Percentiles rank a stretch among this genome's conserved stretches.
These are phyloP conservation scores for Coemansia sp. DNA, from an alignment of 371 early-diverging fungal species.

Conservation along the genomic window DNA sequence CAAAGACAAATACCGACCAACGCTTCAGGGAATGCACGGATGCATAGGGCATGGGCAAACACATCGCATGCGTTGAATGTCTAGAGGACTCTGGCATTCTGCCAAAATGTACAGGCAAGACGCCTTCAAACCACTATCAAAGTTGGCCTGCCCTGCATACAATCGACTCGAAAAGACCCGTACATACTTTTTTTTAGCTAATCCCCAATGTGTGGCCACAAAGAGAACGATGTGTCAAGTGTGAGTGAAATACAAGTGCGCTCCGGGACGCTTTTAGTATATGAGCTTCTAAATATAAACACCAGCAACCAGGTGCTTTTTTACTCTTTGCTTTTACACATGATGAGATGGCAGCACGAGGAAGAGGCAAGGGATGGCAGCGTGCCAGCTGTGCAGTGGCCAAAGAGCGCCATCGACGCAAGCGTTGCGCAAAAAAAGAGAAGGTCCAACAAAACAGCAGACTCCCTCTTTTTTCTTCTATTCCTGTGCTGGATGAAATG, in stretches of 20 bases:
- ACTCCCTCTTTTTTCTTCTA: not conserved
- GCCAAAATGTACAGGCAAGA: not conserved
- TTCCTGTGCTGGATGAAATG: not conserved
- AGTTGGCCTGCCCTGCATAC: conserved; percentile 47
- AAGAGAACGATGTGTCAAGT: too few species aligned
- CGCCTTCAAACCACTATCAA: conserved; percentile 27
- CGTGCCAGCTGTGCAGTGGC: not conserved
- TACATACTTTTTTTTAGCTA: not conserved
- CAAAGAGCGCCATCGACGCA: conserved; percentile 9
- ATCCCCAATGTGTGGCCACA: too few species aligned
- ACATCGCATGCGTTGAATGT: not conserved
- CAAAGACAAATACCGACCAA: not conserved
- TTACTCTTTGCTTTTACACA: too few species aligned
- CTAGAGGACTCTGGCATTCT: not conserved
- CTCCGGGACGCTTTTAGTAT: not conserved
- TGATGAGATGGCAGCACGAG: not conserved
- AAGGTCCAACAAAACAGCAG: not conserved
- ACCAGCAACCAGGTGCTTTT: not conserved
- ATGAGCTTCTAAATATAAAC: conserved; percentile 8
- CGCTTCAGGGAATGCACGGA: not conserved
- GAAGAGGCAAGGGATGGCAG: not conserved
- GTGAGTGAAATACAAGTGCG: too few species aligned
- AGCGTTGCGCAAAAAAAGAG: not conserved
- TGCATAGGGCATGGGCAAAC: not conserved
- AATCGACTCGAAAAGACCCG: not conserved